Base-by-base conservation (phyloP, 306 rosid genomes). In the Notholithocarpus densiflorus region DNA sequence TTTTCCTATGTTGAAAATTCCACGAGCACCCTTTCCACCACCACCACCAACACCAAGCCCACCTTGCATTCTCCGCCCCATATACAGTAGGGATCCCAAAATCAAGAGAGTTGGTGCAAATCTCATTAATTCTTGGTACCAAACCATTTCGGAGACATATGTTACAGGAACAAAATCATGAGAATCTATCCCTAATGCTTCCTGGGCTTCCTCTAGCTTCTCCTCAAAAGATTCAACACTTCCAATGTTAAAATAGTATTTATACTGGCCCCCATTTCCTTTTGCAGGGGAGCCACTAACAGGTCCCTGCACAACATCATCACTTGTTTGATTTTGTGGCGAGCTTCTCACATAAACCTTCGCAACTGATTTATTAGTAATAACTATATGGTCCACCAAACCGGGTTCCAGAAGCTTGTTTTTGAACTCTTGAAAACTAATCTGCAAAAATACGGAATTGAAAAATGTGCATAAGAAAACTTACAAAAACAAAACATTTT, bases 161-260 rank as follows among this genome's bases (percentile, higher is more conserved):
- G 93, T 93, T 17, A 95, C 99, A 66, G 99, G 99, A 72, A 95
- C 85, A 87, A 76, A 88, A 87, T 93, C 88, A 81, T 91, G 99
- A 68, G 96, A 75, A 77, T 95, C 97, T 66, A 93, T 84, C 75
- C 93, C 92, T 40, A 95, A 65, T 40, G 93, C 86, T 79, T 93
- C 97, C 80, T 95, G 98, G n/a, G 94, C 97, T 84, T 95, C 99
- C 86, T 95, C 97, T 82, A 95, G 80, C 89, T 95, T 95, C 84
- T 93, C 98, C 93, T 93, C 99, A 62, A 95, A 95, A 66, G 92
- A 93, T 73, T 95, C 99, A 29, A 95, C 87, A 82, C 99, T 95
- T 80, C 97, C 98, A 81, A 95, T 95, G 83, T 89, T 95, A 83
- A 95, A 90, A 55, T 75, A 91, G 69, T 90, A 95, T 85, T 87